Percentiles rank a stretch among this genome's conserved stretches.
Evolutionary conservation across 129 eudicot genomes (phyloP).

Genomic region (Kitagawia praeruptora): DNA sequence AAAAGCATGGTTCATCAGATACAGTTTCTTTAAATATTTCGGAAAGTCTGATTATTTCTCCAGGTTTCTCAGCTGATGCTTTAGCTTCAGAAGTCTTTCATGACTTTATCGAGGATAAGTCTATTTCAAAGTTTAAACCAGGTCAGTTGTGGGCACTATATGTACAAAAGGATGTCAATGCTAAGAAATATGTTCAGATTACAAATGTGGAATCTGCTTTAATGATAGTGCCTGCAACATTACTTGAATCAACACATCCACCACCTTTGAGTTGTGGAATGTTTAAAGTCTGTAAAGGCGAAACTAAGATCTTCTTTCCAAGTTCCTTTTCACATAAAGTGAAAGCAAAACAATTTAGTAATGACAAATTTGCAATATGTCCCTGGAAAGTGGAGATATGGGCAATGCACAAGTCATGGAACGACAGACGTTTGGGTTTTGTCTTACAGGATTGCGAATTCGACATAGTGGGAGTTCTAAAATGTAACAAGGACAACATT

Average conservation of each 20-base stretch:
- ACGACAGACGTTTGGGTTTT: conserved; percentile 8
- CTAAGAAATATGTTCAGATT: conserved; percentile 31
- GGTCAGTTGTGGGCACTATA: conserved; percentile 61
- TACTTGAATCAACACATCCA: conserved; percentile 21
- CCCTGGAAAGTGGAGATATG: conserved; percentile 52
- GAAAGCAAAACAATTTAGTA: conserved; percentile 19
- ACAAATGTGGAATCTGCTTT: conserved; percentile 26
- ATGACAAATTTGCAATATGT: conserved; percentile 28
- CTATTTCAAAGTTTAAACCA: conserved; percentile 27
- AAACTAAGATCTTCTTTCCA: conserved; percentile 6
- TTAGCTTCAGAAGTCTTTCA: conserved; percentile 15
- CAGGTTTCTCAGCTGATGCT: conserved; percentile 7
- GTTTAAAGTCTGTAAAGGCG: conserved; percentile 21
- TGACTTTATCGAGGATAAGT: conserved; percentile 29
- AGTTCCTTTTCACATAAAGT: conserved; percentile 40
- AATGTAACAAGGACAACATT: conserved; percentile 13
- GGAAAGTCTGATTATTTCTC: background rate
- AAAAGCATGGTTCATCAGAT: conserved; percentile 1
- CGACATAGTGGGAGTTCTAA: conserved; percentile 41
- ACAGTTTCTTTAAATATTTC: background rate
- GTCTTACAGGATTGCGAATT: conserved; percentile 30
- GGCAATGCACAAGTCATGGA: conserved; percentile 40
- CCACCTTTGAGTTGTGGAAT: conserved; percentile 32
- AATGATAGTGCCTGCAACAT: conserved; percentile 16
- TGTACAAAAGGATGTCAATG: conserved; percentile 17